These are phyloP conservation scores for Fusarium fracticaudum DNA, from an alignment of 2,329 filamentous ascomycete genomes.

Conservation along the genomic window DNA sequence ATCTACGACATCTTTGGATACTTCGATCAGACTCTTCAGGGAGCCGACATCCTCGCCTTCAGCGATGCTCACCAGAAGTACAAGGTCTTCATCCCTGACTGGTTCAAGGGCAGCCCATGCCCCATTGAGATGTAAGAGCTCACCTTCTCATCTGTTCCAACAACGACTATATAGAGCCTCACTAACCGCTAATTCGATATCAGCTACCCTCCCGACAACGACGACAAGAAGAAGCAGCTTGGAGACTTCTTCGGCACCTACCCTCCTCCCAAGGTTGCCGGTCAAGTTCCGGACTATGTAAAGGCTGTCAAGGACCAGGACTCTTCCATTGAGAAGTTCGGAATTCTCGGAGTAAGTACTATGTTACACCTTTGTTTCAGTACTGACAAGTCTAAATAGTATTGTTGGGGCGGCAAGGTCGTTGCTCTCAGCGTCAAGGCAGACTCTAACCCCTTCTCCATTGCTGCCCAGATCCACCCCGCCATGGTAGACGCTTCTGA, in stretches of 20 bases:
- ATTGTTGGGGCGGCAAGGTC: slow-evolving; percentile 79
- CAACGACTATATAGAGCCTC: neutral
- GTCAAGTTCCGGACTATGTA: slow-evolving; percentile 64
- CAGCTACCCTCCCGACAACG: slow-evolving; percentile 70
- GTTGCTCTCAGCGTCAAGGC: slow-evolving; percentile 61
- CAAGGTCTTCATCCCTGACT: slow-evolving; percentile 90
- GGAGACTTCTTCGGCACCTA: slow-evolving; percentile 66
- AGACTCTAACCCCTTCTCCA: slow-evolving; percentile 64
- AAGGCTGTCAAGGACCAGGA: slow-evolving; percentile 62
- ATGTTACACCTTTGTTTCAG: neutral
- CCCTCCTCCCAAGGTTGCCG: slow-evolving; percentile 58
- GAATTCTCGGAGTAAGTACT: slow-evolving; percentile 64
- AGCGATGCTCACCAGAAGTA: slow-evolving; percentile 72
- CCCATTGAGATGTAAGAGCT: slow-evolving; percentile 58
- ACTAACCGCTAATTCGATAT: neutral
- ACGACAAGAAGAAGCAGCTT: slow-evolving; percentile 70
- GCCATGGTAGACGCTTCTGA: slow-evolving; percentile 73
- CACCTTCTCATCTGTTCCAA: neutral
- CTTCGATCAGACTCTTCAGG: slow-evolving; percentile 75
- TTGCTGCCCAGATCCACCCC: slow-evolving; percentile 64
- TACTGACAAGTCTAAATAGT: slow-evolving; percentile 46
- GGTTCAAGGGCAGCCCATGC: slow-evolving; percentile 80
- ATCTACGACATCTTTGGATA: slow-evolving; percentile 77
- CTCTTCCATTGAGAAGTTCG: slow-evolving; percentile 66
- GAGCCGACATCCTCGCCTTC: slow-evolving; percentile 71